phyloP scores from a whole-genome alignment of 2,329 filamentous ascomycete genomes.

The Cryphonectria japonica region DNA sequence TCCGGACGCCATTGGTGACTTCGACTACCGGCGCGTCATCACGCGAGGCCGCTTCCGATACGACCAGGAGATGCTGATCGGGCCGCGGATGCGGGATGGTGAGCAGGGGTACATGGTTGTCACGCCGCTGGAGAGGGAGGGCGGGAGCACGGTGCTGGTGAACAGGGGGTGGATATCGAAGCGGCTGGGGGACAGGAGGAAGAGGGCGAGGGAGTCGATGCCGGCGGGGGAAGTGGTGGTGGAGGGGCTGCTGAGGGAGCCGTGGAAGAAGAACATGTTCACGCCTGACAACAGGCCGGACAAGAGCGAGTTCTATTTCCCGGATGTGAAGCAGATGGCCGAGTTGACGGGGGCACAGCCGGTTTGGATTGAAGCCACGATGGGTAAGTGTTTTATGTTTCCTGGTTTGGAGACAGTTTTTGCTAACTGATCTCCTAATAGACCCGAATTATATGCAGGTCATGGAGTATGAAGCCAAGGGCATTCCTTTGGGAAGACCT shows the following conservation, averaged over 20 bases:
- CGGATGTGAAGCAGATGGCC: constrained; percentile 92
- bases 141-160: constrained; percentile 74
- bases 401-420: not conserved
- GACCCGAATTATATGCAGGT: constrained; percentile 78
- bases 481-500: constrained; percentile 85
- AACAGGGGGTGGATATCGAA: constrained; percentile 92
- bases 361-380: constrained; percentile 95
- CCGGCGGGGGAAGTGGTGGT: constrained; percentile 74
- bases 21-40: constrained; percentile 86
- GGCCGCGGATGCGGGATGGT: constrained; percentile 85
- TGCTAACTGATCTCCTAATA: constrained; percentile 41
- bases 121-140: constrained; percentile 80
- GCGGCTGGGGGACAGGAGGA: constrained; percentile 67
- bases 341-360: constrained; percentile 77
- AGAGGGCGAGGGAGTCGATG: constrained; percentile 66
- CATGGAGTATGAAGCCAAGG: constrained; percentile 76
- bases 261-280: constrained; percentile 98
- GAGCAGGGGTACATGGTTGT: constrained; percentile 90
- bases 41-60: constrained; percentile 77
- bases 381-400: constrained; percentile 62
- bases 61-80: constrained; percentile 95
- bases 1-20: constrained; percentile 78
- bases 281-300: constrained; percentile 88
- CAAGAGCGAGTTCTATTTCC: constrained; percentile 89
- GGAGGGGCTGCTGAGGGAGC: constrained; percentile 82